Conservation (phyloP, 352 stramenopile genomes). For the Phytopythium cucurbitacearum region DNA sequence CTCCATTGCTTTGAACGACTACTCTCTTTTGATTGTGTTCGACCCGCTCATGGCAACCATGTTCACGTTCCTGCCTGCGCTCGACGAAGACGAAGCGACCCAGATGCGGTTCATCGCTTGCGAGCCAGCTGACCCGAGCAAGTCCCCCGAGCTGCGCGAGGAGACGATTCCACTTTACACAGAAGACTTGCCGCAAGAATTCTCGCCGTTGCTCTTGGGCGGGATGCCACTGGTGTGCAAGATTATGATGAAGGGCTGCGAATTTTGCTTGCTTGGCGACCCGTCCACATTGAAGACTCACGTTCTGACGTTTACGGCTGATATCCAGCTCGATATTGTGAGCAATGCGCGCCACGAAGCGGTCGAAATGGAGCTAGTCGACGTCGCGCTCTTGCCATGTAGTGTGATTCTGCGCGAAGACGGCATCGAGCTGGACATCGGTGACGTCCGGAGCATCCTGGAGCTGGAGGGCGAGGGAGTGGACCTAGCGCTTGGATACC, state of each 20-base stretch:
- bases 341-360: slow-evolving; percentile 63
- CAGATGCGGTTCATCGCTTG: slow-evolving; percentile 70
- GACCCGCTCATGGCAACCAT: slow-evolving; percentile 57
- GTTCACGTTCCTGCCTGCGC: slow-evolving; percentile 54
- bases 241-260: slow-evolving; percentile 47
- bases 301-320: slow-evolving; percentile 77
- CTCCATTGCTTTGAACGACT: slow-evolving; percentile 44
- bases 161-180: slow-evolving; percentile 35
- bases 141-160: slow-evolving; percentile 59
- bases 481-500: slow-evolving; percentile 74
- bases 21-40: slow-evolving; percentile 73
- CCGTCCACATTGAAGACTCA: slow-evolving; percentile 65
- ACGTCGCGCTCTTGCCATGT: slow-evolving; percentile 80
- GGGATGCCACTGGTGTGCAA: slow-evolving; percentile 49
- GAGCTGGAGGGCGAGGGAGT: slow-evolving; percentile 86
- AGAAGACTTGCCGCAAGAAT: slow-evolving; percentile 57
- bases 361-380: slow-evolving; percentile 66
- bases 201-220: slow-evolving; percentile 61
- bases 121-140: slow-evolving; percentile 28
- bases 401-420: slow-evolving; percentile 54
- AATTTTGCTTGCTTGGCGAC: slow-evolving; percentile 81
- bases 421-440: slow-evolving; percentile 70
- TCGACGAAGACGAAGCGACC: slow-evolving; percentile 65
- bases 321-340: slow-evolving; percentile 56
- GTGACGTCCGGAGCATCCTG: slow-evolving; percentile 69